A percentile compares a stretch with the other conserved stretches of the same genome.
These are phyloP conservation scores for Graphilbum ipis-grandicollis DNA, from an alignment of 2,329 filamentous ascomycete genomes.

Conservation along the genomic window DNA sequence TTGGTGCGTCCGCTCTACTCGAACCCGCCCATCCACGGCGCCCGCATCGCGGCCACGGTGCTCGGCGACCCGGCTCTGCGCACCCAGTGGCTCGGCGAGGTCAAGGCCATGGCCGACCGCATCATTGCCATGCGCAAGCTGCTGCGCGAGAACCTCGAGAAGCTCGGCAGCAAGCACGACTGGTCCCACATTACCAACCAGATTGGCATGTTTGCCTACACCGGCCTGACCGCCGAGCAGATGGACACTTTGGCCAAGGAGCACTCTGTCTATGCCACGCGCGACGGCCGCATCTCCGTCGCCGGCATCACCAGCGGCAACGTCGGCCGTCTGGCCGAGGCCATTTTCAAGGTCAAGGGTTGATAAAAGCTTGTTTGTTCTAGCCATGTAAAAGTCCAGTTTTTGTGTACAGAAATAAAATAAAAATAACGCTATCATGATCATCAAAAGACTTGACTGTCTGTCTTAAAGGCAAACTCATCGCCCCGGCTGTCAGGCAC, in stretches of 20 bases:
- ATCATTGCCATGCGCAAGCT: constrained; percentile 97
- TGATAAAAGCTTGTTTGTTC: too few species aligned
- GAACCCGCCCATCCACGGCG: constrained; percentile 93
- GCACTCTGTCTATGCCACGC: constrained; percentile 95
- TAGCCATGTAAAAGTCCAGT: too few species aligned
- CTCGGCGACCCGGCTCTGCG: constrained; percentile 72
- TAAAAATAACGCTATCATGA: too few species aligned
- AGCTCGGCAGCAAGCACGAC: constrained; percentile 87
- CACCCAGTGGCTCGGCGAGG: constrained; percentile 87
- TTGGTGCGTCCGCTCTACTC: constrained; percentile 94
- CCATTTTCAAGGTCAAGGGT: constrained; percentile 71
- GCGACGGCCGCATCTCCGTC: constrained; percentile 74
- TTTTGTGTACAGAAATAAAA: too few species aligned
- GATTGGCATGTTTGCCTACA: constrained; percentile 99
- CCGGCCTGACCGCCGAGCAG: constrained; percentile 75
- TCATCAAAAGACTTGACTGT: too few species aligned
- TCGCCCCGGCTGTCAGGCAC: too few species aligned
- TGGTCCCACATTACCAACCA: constrained; percentile 98
- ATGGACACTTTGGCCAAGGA: constrained; percentile 87
- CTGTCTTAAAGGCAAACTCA: too few species aligned
- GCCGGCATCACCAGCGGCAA: constrained; percentile 69
- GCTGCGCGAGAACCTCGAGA: constrained; percentile 87
- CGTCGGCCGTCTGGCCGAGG: constrained; percentile 63
- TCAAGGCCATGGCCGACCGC: constrained; percentile 97
- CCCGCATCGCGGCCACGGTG: constrained; percentile 83